Evolutionary conservation across 2,329 filamentous ascomycete species (phyloP), one percentile per base, ranked within the genome.

Genomic region (Cytospora leucostoma): DNA sequence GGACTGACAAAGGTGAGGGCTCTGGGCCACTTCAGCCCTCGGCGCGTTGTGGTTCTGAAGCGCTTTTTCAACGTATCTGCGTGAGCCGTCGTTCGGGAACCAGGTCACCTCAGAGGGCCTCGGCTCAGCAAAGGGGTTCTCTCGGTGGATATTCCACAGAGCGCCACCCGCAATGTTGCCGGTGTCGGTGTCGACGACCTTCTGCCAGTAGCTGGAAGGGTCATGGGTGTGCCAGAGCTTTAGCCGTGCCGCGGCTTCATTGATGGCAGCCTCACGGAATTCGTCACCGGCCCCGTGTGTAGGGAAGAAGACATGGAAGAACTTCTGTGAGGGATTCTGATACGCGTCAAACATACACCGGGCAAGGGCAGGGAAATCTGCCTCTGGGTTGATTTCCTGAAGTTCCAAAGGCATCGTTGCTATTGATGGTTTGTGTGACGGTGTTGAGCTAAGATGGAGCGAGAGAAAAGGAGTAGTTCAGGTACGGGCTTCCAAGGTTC

Each of bases 11-110:
- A 57, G 19, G 44, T 62, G 60, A 4, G 60, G 47, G 3, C 44
- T 62, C 54, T 57, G 60, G 1, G 60, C 60, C 17, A 47, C 37
- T 35, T n/a, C 17, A 32, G 34, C 34, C 27, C 60, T 51, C 15
- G 54, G 60, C 27, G 49, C 49, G 15, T 2, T 7, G 37, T 59
- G 65, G 3, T 54, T 67, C 11, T 59, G 51, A 4, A 71, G 27
- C 2, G 52, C 62, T 44, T 71, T 47, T 62, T 71, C 71, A 2
- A 62, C 70, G 27, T 68, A 71, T 0, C 33, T 19, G 12, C 70
- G 69, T 5, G 70, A 67, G 1, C 68, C 60, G n/a, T 68, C 71
- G 51, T 75, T 68, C 0, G 74, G 74, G 50, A 72, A 75, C 74
- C 74, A 75, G 11, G 69, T 69, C 13, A 70, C 72, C 21, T 70